Evolutionary conservation across 176 grass and related monocot species (phyloP), one percentile per base, ranked within the genome.

Genomic region (Phyllostachys edulis): DNA sequence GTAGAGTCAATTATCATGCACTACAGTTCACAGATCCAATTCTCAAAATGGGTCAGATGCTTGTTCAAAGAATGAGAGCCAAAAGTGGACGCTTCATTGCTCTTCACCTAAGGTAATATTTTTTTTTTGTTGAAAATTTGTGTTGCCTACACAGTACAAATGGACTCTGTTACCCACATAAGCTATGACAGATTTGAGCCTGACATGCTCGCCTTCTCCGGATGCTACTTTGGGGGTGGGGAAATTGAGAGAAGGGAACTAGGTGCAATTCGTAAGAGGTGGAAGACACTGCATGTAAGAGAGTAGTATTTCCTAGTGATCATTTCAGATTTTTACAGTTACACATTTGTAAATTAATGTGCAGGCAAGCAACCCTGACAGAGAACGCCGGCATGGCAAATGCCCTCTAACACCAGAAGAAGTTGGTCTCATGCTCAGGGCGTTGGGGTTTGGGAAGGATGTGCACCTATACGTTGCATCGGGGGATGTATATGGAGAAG

Each of bases 171-270:
- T 41, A 44, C 63, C 9, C 18, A 38, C 75, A 21, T 52, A 61
- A 59, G 27, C 26, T 69, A 63, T 71, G 82, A 73, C 88, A 99
- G 96, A 87, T 99, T 99, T 89, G 97, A 99, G 72, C 86, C 93
- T 62, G 97, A 99, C 81, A 99, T 99, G 93, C 93, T 99, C n/a
- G 93, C 97, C 64, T 99, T 99, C 85, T 96, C 97, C 6, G 97
- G 93, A 59, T 99, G 93, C 85, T 99, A 96, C 84, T 99, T 92
- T 68, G 97, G 93, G 52, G 97, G 97, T 84, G 97, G 97, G 20
- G 91, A 99, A 12, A 92, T 89, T 36, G 97, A 99, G 78, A 99
- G 84, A 85, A 92, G 77, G 46, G 97, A 99, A 86, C 82, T 99
- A 21, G 84, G 87, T 71, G 85, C 72, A 32, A 92, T 99, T 51